Evolutionary conservation across 352 stramenopile genomes (phyloP), one percentile per base, ranked within the genome.

Genomic region (Pythium scleroteichum): DNA sequence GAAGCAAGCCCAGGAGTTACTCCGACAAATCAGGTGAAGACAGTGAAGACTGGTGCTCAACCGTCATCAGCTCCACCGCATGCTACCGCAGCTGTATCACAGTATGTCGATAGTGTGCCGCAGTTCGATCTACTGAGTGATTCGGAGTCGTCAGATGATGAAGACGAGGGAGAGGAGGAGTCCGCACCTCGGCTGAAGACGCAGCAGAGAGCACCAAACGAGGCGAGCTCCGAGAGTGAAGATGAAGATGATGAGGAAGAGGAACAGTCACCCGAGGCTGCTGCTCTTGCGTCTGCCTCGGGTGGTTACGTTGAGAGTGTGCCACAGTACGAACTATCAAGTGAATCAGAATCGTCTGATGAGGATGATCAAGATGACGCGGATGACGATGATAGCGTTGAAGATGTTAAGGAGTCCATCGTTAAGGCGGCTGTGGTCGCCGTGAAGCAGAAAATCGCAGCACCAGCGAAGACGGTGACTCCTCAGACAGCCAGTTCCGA

Each of bases 251-350:
- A 57, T 4, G 49, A 64, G 0, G 49, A 59, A 7, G 40, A 59
- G 14, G 29, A 53, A 19, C 23, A 62, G 19, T 46, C 44, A 22
- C 39, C 52, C 19, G 29, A 40, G 1, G 61, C 39, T 13, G 60
- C 46, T 19, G 39, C 52, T 17, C 33, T 59, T 13, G 33, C 63
- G 1, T 55, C 58, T 6, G 62, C 70, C 6, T 4, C 59, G 35
- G 22, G 5, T 17, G 50, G 50, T 4, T 88, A 87, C 41, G 66
- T 87, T 10, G 73, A 88, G 35, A 89, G 78, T 23, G 69, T 88
- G 0, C 82, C 82, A 20, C 69, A 79, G 58, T 75, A 82, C 46
- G 71, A 83, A 2, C 59, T 92, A 44, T 79, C 79, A 0, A 88
- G 78, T 62, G 74, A 78, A 26, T 82, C 75, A 9, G 72, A 80